Evolutionary conservation across 306 rosid genomes (phyloP).

Genomic region (Aeschynomene evenia): DNA sequence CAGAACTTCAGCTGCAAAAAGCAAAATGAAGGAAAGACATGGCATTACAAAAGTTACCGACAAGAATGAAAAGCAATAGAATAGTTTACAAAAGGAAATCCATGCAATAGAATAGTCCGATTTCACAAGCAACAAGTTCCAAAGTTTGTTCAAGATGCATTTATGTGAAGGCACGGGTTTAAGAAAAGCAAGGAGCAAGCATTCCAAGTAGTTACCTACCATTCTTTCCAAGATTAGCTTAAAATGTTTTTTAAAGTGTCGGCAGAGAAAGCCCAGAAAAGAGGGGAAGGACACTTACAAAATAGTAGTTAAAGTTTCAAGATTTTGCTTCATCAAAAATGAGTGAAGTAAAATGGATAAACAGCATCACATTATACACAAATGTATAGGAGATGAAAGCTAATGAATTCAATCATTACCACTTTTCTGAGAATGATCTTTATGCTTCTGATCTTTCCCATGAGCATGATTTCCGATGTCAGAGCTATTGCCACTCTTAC

Average conservation of each 20-base stretch:
- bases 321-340: background rate
- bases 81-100: background rate
- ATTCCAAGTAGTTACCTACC: background rate
- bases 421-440: constrained; percentile 33
- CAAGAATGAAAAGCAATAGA: background rate
- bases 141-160: background rate
- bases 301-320: background rate
- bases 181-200: background rate
- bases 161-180: background rate
- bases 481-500: constrained; percentile 36
- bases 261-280: background rate
- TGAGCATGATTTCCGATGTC: constrained; percentile 38
- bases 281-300: background rate
- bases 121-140: background rate
- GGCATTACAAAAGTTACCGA: background rate
- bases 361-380: background rate
- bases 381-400: background rate
- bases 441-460: constrained; percentile 43
- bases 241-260: background rate
- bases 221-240: background rate
- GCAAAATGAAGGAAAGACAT: background rate
- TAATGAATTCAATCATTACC: constrained; percentile 35
- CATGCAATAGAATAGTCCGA: background rate
- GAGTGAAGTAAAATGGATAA: no score
- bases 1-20: constrained; percentile 42